Evolutionary conservation across 768 basidiomycete genomes (phyloP).

Genomic region (Kwoniella botswanensis): DNA sequence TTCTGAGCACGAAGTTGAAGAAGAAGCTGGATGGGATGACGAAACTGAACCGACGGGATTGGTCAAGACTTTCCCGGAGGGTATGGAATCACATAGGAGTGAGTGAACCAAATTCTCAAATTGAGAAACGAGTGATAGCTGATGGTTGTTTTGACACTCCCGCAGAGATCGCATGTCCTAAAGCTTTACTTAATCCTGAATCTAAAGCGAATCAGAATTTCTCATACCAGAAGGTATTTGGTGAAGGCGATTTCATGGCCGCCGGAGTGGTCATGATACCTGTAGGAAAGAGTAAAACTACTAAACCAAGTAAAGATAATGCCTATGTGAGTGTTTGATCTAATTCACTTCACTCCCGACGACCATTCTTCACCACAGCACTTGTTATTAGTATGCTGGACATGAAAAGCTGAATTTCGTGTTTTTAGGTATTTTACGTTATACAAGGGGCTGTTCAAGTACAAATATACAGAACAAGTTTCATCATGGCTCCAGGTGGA

Average conservation of each 20-base stretch:
- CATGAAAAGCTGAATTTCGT: neutral
- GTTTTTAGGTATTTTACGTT: conserved; percentile 73
- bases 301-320: conserved; percentile 89
- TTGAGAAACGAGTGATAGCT: neutral
- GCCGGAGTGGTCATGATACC: conserved; percentile 86
- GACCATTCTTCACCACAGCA: no score
- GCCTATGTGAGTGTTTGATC: conserved; percentile 71
- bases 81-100: conserved; percentile 73
- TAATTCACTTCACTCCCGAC: no score
- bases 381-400: no score
- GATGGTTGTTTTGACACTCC: neutral
- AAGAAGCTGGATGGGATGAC: conserved; percentile 81
- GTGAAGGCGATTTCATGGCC: conserved; percentile 88
- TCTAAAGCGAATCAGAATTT: conserved; percentile 71
- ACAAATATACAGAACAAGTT: conserved; percentile 76
- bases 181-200: conserved; percentile 69
- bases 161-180: conserved; percentile 78
- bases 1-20: conserved; percentile 4
- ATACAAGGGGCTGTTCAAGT: conserved; percentile 88
- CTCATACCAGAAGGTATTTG: conserved; percentile 88
- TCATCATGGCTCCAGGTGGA: conserved; percentile 78
- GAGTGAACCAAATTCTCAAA: conserved; percentile 56
- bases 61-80: conserved; percentile 71
- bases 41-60: conserved; percentile 70
- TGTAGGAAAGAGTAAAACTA: conserved; percentile 76